A percentile compares a stretch with the other conserved stretches of the same genome.
phyloP scores from a whole-genome alignment of 805 yeast genomes.

The Wickerhamiella alocasiicola region DNA sequence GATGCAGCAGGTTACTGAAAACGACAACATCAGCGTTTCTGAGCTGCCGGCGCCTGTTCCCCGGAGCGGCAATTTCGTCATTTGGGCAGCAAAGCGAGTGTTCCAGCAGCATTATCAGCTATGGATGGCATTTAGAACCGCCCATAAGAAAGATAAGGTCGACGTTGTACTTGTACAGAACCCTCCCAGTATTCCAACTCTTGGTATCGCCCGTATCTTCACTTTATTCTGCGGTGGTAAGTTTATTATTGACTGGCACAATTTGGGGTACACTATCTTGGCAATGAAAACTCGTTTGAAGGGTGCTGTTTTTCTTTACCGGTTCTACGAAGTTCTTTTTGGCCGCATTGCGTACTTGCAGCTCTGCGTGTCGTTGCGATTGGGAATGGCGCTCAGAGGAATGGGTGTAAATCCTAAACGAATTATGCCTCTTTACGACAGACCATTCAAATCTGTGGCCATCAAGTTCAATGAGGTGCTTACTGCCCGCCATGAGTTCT shows the following conservation, averaged over 20 bases:
- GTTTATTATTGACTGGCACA: conserved; percentile 91
- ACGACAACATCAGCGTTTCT: conserved; percentile 23
- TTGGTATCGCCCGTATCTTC: conserved; percentile 49
- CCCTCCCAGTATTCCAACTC: conserved; percentile 84
- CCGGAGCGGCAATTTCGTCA: conserved; percentile 35
- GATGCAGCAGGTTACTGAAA: conserved; percentile 20
- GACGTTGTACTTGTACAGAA: conserved; percentile 61
- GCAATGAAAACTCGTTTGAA: conserved; percentile 47
- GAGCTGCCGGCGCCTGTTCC: conserved; percentile 22
- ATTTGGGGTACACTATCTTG: conserved; percentile 73
- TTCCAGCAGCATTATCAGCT: conserved; percentile 41
- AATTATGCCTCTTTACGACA: conserved; percentile 63
- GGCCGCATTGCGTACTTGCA: conserved; percentile 57
- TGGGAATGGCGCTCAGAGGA: conserved; percentile 51
- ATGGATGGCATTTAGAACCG: neutral
- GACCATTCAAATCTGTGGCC: conserved; percentile 64
- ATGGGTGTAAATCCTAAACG: conserved; percentile 41
- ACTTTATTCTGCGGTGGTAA: conserved; percentile 40
- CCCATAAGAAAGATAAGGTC: conserved; percentile 38
- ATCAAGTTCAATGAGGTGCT: conserved; percentile 29
- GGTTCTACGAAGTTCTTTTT: conserved; percentile 48
- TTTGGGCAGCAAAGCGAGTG: conserved; percentile 51
- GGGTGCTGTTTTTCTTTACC: conserved; percentile 49
- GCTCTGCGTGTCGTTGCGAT: conserved; percentile 64
- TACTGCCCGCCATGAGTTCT: conserved; percentile 10